phyloP scores from a whole-genome alignment of 352 stramenopile genomes.

The Discostella stelligera region DNA sequence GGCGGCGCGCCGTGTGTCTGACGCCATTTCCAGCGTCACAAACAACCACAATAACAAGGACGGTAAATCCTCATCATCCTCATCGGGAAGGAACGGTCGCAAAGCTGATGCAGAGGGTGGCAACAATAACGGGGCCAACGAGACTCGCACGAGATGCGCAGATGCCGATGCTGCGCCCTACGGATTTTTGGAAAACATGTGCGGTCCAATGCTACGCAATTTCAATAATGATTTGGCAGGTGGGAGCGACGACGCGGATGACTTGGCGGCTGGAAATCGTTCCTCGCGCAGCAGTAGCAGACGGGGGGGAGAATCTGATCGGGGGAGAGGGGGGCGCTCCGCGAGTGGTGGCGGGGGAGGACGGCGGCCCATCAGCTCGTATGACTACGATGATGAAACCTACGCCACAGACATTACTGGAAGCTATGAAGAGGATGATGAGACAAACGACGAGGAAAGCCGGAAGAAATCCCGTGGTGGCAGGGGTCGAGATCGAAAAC shows the following conservation, averaged over 20 bases:
- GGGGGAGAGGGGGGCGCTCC: constrained; percentile 2
- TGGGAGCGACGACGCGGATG: constrained; percentile 18
- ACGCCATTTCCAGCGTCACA: constrained; percentile 20
- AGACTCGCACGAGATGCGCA: background rate
- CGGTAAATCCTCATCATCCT: background rate
- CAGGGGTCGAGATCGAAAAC: constrained; percentile 26
- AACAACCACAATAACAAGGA: background rate
- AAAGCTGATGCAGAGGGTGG: background rate
- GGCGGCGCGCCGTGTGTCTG: constrained; percentile 20
- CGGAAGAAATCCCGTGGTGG: constrained; percentile 8
- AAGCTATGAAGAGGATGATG: constrained; percentile 42
- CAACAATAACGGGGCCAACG: background rate
- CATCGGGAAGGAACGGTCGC: background rate
- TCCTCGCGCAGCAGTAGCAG: background rate
- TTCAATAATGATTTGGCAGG: constrained; percentile 3
- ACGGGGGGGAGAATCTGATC: background rate
- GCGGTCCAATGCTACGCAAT: constrained; percentile 41
- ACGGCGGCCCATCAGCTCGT: constrained; percentile 19
- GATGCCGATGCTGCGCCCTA: background rate
- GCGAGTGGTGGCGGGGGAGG: background rate
- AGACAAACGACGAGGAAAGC: constrained; percentile 28
- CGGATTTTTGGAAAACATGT: constrained; percentile 49
- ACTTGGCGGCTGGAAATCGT: constrained; percentile 7
- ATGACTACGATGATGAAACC: constrained; percentile 50
- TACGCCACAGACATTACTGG: constrained; percentile 34